Evolutionary conservation across 2,329 filamentous ascomycete species (phyloP), one percentile per base, ranked within the genome.

Genomic region (Alternaria tenuissima): DNA sequence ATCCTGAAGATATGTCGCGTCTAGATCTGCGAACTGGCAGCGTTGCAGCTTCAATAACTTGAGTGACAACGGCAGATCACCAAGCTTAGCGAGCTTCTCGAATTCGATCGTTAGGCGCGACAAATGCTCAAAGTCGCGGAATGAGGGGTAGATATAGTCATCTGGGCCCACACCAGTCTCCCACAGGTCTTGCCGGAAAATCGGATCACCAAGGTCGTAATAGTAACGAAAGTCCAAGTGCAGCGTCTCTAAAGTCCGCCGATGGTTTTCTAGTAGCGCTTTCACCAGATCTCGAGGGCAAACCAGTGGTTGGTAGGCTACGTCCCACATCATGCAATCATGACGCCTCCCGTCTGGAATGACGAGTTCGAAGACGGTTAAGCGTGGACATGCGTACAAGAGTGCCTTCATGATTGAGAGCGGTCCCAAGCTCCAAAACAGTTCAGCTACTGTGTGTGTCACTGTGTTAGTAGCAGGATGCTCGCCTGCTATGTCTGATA

Each of bases 401-500:
- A 62, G 41, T 12, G 6, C 14, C n/a, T 52, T 22, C 30, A 57
- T 57, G 16, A 42, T 52, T 3, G 48, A 22, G 5, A 55, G 26
- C 18, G 39, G 22, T 11, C 48, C 39, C n/a, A 55, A 12, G 36
- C 49, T 51, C 57, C 61, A 63, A 28, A 34, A 38, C 16, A 63
- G 34, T 3, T 56, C 43, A 30, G 32, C 42, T 16, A 18, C 11
- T n/a, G 16, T 47, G 11, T 32, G 36, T 55, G 51, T 61, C 6
- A 41, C 11, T 22, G 16, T 2, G n/a, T 49, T 51, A 16, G 36
- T 46, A 34, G 56, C 43, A 22, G 24, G 26, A 47, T 12, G 16
- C 9, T 7, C 56, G 39, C 41, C 28, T 5, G 28, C n/a, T 28
- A 16, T 16, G 20, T 16, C 14, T 42, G 22, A 44, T 12, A 11